Conservation (phyloP, 2,329 filamentous ascomycete species). For the Pseudocercospora crystallina region DNA sequence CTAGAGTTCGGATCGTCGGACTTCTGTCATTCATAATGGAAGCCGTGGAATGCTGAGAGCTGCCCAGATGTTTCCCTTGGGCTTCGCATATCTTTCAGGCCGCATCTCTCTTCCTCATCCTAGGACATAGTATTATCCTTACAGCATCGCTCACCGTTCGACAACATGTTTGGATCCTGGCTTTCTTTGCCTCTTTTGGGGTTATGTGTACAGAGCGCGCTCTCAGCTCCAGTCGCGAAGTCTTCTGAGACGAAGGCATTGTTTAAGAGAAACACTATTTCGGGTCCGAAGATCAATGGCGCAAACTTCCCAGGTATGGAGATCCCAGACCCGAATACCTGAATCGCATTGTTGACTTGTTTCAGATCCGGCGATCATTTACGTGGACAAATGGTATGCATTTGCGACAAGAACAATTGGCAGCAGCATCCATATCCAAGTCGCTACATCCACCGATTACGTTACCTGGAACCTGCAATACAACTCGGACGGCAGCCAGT, state of each 20-base stretch:
- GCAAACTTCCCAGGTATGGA: slow-evolving; percentile 49
- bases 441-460: slow-evolving; percentile 41
- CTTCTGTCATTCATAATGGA: slow-evolving; percentile 8
- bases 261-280: slow-evolving; percentile 12
- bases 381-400: slow-evolving; percentile 39
- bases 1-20: not conserved
- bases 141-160: too few relatives aligned
- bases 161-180: not conserved
- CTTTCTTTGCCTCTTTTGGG: not conserved
- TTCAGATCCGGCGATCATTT: slow-evolving; percentile 37
- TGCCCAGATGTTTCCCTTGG: not conserved
- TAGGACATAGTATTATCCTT: too few relatives aligned
- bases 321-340: not conserved
- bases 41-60: slow-evolving; percentile 8
- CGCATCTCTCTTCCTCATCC: too few relatives aligned
- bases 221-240: not conserved
- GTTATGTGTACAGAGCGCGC: not conserved
- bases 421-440: slow-evolving; percentile 38
- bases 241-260: not conserved
- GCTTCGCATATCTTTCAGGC: too few relatives aligned
- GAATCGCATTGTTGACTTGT: slow-evolving; percentile 24
- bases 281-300: slow-evolving; percentile 29
- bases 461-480: slow-evolving; percentile 37
- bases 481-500: slow-evolving; percentile 36
- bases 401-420: slow-evolving; percentile 40